These are phyloP conservation scores for Plasmodium coatneyi DNA, from an alignment of 169 alveolate genomes.

Conservation along the genomic window DNA sequence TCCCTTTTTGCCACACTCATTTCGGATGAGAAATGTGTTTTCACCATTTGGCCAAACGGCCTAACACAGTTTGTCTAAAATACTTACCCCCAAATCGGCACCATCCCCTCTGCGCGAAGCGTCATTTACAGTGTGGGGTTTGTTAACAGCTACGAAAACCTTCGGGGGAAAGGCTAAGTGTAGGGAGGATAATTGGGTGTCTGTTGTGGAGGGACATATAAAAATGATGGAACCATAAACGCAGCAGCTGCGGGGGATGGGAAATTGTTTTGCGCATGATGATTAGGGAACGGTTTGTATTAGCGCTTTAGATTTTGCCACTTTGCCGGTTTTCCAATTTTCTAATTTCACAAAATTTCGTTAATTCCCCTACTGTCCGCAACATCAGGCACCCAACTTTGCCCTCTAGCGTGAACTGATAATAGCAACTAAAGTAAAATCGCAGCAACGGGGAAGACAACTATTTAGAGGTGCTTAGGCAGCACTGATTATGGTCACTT, in stretches of 20 bases:
- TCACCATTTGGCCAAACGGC: background rate
- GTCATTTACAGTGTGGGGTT: background rate
- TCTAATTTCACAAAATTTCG: background rate
- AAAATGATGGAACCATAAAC: background rate
- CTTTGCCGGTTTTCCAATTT: background rate
- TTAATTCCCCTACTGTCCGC: background rate
- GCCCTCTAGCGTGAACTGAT: background rate
- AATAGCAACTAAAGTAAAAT: constrained; percentile 4
- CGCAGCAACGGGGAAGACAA: background rate
- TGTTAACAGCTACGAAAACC: constrained; percentile 34
- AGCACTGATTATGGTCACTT: background rate
- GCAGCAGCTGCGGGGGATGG: background rate
- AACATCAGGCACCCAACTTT: background rate
- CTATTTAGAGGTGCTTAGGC: background rate
- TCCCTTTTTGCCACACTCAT: background rate
- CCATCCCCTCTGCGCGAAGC: background rate
- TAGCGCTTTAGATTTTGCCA: background rate
- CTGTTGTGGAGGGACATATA: background rate
- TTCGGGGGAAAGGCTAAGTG: background rate
- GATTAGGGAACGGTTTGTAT: background rate
- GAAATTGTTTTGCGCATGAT: background rate
- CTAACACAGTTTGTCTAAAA: background rate
- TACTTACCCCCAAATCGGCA: background rate
- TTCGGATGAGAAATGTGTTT: background rate
- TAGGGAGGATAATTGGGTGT: background rate